Percentiles rank a stretch among this genome's conserved stretches.
Evolutionary conservation across 2,329 filamentous ascomycete genomes (phyloP).

Genomic region (Exophiala alcalophila): DNA sequence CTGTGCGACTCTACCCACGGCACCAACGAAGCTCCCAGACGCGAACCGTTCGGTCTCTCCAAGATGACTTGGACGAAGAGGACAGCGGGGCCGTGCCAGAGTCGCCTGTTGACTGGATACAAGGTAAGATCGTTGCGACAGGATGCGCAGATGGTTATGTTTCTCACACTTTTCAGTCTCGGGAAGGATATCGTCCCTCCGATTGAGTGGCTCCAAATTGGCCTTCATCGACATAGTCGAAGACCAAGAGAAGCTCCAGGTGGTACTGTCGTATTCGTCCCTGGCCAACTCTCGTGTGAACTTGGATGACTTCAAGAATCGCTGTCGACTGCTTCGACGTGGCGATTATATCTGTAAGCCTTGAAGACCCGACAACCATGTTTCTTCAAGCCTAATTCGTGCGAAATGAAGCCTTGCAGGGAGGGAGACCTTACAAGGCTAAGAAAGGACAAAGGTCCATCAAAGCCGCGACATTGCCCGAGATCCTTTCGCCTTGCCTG

Average conservation of each 20-base stretch:
- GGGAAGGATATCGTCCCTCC: constrained; percentile 73
- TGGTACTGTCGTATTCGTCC: constrained; percentile 47
- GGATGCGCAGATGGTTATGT: too few relatives aligned
- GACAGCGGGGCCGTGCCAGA: neutral
- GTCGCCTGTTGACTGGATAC: neutral
- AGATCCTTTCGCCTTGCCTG: constrained; percentile 72
- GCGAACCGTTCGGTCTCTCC: constrained; percentile 34
- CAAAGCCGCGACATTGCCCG: constrained; percentile 64
- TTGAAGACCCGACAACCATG: constrained; percentile 16
- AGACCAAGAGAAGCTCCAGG: constrained; percentile 69
- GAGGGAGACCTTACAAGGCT: constrained; percentile 63
- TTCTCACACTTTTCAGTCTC: constrained; percentile 37
- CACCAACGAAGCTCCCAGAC: constrained; percentile 1
- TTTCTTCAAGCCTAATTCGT: too few relatives aligned
- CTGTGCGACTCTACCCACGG: constrained; percentile 19
- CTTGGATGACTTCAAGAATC: constrained; percentile 42
- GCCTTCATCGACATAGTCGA: constrained; percentile 79
- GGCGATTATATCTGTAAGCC: constrained; percentile 79
- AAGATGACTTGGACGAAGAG: constrained; percentile 31
- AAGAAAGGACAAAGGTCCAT: constrained; percentile 73
- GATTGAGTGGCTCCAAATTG: constrained; percentile 71
- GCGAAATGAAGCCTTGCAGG: constrained; percentile 60
- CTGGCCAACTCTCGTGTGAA: constrained; percentile 38
- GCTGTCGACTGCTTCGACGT: constrained; percentile 60
- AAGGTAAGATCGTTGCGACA: constrained; percentile 31